Conservation (phyloP, 306 rosid species). For the Trifolium pratense region DNA sequence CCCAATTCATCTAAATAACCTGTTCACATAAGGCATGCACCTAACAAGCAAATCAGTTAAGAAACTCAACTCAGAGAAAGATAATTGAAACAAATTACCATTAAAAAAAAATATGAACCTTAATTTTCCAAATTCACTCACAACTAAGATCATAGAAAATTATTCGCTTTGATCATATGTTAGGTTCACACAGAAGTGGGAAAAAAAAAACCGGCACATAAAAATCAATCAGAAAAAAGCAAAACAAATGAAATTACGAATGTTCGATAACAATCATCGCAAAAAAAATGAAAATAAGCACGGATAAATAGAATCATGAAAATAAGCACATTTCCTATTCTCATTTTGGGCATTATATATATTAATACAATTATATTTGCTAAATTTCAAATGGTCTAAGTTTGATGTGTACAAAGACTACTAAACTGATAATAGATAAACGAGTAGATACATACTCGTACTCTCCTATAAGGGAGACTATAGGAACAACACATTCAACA, state of each 20-base stretch:
- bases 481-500: too few species aligned
- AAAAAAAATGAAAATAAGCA: background rate
- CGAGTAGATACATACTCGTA: too few species aligned
- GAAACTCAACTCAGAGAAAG: conserved; percentile 22
- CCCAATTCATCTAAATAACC: conserved; percentile 33
- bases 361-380: background rate
- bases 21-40: too few species aligned
- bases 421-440: background rate
- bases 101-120: conserved; percentile 10
- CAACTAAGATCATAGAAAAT: conserved; percentile 34
- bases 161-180: conserved; percentile 9
- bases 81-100: conserved; percentile 14
- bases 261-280: background rate
- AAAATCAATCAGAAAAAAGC: too few species aligned
- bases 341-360: background rate
- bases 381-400: background rate
- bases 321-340: background rate
- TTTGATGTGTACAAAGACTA: background rate
- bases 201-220: conserved; percentile 1
- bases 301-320: background rate
- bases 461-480: too few species aligned
- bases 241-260: too few species aligned
- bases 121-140: conserved; percentile 20
- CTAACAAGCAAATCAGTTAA: conserved; percentile 12
- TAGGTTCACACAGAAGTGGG: conserved; percentile 2